Base-by-base conservation (phyloP, 2,329 filamentous ascomycete genomes). In the Aureobasidium zeae region DNA sequence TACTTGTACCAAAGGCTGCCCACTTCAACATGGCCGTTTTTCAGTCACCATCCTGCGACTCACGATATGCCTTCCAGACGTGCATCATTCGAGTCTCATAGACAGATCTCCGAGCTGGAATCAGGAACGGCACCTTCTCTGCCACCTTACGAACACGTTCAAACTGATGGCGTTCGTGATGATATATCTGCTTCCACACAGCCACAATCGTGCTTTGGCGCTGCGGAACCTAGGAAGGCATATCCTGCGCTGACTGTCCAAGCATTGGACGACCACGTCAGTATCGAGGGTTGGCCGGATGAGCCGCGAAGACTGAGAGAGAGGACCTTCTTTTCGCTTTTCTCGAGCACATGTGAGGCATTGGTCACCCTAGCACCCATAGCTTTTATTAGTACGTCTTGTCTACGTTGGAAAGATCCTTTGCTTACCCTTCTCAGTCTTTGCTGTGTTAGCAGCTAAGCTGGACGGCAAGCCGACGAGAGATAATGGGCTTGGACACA, bases 321-420 rank as follows among this genome's bases (percentile, higher is more conserved):
- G 15, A 17, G 12, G 12, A 19, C 32, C 3, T 4, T 45, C 1
- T 16, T 31, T 2, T 11, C 39, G 1, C 16, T 42, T 2, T 12
- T 48, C 4, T 22, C 44, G 7, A 37, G 15, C 9, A 5, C 44
- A n/a, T 55, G 54, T 9, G 61, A 64, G 28, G 1, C 57, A 0
- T 15, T 62, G 2, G 25, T 63, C n/a, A 54, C 55, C 0, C 5
- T 59, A 2, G 21, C 57, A 9, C 61, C 61, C 0, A 13, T 63
- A 2, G 61, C 57, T 30, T 64, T 63, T 42, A 57, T 64, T 5
- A 30, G 60, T 60, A 50, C 32, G 58, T 52, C 2, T 26, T 15
- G 12, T 17, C 6, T n/a, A 17, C 19, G 12, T 30, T 12, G 5
- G 21, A 11, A 24, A 20, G 24, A 22, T 3, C 12, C 12, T 15